phyloP scores from a whole-genome alignment of 1,284 basidiomycete genomes.

The Malassezia dermatis region DNA sequence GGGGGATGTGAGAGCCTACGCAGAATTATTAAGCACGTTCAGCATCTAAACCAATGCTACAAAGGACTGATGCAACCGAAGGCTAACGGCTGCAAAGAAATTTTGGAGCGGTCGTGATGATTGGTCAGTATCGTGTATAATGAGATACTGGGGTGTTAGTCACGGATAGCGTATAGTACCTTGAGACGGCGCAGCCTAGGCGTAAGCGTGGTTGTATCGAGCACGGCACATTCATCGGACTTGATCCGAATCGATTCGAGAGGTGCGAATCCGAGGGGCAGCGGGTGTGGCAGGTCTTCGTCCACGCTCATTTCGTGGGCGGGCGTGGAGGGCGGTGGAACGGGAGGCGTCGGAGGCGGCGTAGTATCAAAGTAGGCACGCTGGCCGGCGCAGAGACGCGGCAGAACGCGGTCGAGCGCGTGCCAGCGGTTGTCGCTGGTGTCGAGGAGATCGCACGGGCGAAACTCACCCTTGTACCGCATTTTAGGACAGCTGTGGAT shows the following conservation, averaged over 20 bases:
- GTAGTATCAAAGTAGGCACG: conserved; percentile 1
- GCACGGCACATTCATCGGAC: neutral
- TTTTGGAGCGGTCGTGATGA: neutral
- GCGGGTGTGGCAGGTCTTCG: neutral
- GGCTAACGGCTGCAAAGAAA: neutral
- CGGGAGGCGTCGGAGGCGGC: neutral
- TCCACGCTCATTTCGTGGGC: neutral
- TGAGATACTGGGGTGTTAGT: neutral
- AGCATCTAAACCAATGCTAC: neutral
- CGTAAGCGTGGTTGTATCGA: neutral
- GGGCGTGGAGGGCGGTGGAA: neutral
- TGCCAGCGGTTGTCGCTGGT: conserved; percentile 54
- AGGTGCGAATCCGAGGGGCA: neutral
- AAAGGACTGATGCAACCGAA: neutral
- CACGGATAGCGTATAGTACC: neutral
- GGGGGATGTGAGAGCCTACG: neutral
- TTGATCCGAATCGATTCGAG: neutral
- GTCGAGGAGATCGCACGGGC: conserved; percentile 76
- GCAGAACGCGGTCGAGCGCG: neutral
- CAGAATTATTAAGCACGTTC: neutral
- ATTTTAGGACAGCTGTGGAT: conserved; percentile 67
- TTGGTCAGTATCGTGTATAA: neutral
- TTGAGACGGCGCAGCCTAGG: neutral
- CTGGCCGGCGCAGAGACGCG: neutral
- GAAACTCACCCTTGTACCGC: conserved; percentile 88